Conservation (phyloP, 2,329 filamentous ascomycete genomes). For the Claviceps citrina region DNA sequence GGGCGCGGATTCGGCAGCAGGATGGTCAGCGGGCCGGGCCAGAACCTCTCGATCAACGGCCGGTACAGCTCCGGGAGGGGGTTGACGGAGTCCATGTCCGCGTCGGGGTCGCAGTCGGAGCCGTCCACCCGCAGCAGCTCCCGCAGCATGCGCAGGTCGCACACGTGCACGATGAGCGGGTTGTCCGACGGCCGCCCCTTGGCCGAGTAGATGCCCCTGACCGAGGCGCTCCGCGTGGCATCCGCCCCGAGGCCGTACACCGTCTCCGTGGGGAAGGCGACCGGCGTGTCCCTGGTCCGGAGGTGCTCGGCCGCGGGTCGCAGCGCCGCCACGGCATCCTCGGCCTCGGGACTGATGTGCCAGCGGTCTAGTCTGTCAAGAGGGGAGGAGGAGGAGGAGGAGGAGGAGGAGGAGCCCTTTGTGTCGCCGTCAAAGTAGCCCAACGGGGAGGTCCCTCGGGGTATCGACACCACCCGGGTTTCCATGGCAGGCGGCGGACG, state of each 20-base stretch:
- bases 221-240: conserved; percentile 69
- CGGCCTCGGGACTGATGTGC: conserved; percentile 20
- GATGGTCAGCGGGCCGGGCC: conserved; percentile 89
- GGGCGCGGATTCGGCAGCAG: conserved; percentile 60
- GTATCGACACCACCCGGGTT: conserved; percentile 24
- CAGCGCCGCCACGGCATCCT: conserved; percentile 28
- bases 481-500: conserved; percentile 18
- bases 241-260: conserved; percentile 96
- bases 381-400: too few species aligned
- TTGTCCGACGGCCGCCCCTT: conserved; percentile 90
- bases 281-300: conserved; percentile 51
- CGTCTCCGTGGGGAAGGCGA: conserved; percentile 94
- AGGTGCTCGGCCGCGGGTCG: conserved; percentile 52
- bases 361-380: conserved; percentile 26
- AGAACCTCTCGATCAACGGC: conserved; percentile 66
- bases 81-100: conserved; percentile 32
- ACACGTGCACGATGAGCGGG: conserved; percentile 83
- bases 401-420: too few species aligned
- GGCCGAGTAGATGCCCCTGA: conserved; percentile 80
- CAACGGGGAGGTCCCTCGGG: conserved; percentile 15
- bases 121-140: conserved; percentile 31
- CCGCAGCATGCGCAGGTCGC: conserved; percentile 63
- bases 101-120: conserved; percentile 14
- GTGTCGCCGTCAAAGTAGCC: conserved; percentile 20
- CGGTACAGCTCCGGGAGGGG: conserved; percentile 60